Evolutionary conservation across 2,329 filamentous ascomycete genomes (phyloP), one percentile per base, ranked within the genome.

Genomic region (Cladophialophora exuberans): DNA sequence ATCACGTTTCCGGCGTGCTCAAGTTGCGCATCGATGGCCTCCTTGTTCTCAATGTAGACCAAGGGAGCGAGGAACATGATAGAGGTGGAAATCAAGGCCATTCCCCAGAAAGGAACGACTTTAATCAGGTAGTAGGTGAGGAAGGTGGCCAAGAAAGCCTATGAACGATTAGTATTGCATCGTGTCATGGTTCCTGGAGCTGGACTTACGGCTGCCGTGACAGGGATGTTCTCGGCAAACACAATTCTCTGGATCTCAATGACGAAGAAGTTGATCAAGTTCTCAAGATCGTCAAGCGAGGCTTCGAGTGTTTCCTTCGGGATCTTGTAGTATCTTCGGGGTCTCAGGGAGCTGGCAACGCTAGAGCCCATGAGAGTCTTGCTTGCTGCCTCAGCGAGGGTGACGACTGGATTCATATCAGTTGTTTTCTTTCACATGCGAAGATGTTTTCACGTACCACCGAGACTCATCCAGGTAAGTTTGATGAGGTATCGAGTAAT

Each of bases 211-310:
- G 76, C 77, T 67, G 82, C 69, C 11, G 83, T 86, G 56, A 79
- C 80, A 56, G 79, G 77, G 52, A 85, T 74, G 64, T 86, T 86
- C 76, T 87, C 84, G 26, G 81, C 83, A 64, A 86, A 87, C 56
- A 86, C 69, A 60, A 86, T 78, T 55, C 84, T 80, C 75, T 87
- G 84, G 67, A 83, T 82, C 68, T 87, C 84, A 60, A 87, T 85
- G 63, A 86, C 77, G 71, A 86, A 83, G 73, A 87, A 87, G 74
- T 86, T 85, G 72, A 83, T 76, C 50, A 87, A 74, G 72, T 86
- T 83, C 69, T 84, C 82, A 11, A 84, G 67, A 67, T 86, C 84
- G 61, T 84, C 83, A 44, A 84, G 72, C 18, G 83, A 71, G 54
- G 78, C 80, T 69, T 86, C 83, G 30, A 85, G 75, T 44, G 80